Base-by-base conservation (phyloP, 768 basidiomycete species). In the Psilocybe tampanensis region DNA sequence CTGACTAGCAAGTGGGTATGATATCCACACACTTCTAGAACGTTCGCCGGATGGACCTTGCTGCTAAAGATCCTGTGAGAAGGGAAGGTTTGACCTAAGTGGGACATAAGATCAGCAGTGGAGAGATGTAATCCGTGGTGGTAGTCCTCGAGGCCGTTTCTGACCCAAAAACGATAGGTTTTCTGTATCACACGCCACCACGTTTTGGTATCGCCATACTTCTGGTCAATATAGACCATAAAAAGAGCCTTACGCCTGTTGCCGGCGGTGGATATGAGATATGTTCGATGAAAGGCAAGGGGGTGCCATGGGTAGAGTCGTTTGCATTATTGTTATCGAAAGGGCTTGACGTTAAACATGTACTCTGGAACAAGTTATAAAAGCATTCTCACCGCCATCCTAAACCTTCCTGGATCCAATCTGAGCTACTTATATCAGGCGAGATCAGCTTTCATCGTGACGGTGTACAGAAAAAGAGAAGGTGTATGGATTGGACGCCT, bases 21-120 rank as follows among this genome's bases (percentile, higher is more conserved):
- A 29, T 29, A 29, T 4, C 4, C 29, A 29, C 29, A 29, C 5
- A 47, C 45, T 47, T 54, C 52, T 19, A 34, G 42, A 18, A 26
- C 41, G 23, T 18, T 53, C 51, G 13, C 51, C 51, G 51, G 32
- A 45, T 54, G 44, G 39, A 29, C 34, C 39, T 47, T 32, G 29
- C 21, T 33, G 23, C 34, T 26, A 15, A 8, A 18, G 29, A 29
- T 4, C 29, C 29, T 29, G 29, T 29, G 29, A 4, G 5, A 29
- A 5, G 18, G 43, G 15, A 18, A 8, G 29, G 13, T n/a, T 8
- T 32, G 18, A 6, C 17, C 47, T n/a, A 21, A 15, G 15, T 24
- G 22, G 43, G 41, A 43, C 8, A 50, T 44, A 34, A 44, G 29
- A 29, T 15, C 36, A 15, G 36, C 36, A 5, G 36, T 39, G 47